phyloP scores from a whole-genome alignment of 208 protist species.

The Leishmania gerbilli region DNA sequence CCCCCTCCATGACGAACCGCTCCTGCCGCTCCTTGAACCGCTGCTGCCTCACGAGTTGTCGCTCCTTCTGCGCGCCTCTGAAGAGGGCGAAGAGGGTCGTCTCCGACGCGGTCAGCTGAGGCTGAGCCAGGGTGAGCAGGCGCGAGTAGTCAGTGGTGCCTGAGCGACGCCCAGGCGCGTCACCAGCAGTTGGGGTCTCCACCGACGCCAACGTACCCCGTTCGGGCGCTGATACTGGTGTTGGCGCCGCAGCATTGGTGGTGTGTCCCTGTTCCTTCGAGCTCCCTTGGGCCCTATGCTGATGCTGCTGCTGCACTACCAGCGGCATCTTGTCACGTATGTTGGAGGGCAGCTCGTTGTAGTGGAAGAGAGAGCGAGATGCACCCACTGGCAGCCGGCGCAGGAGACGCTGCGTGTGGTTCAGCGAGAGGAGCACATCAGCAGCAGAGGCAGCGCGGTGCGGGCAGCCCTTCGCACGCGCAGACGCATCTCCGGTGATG shows the following conservation, averaged over 20 bases:
- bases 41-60: constrained; percentile 1
- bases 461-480: neutral
- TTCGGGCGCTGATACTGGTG: neutral
- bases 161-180: neutral
- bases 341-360: constrained; percentile 51
- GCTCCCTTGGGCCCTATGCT: neutral
- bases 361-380: constrained; percentile 25
- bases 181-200: neutral
- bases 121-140: constrained; percentile 13
- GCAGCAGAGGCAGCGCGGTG: neutral
- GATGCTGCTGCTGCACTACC: neutral
- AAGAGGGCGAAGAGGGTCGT: constrained; percentile 6
- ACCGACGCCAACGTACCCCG: neutral
- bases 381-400: constrained; percentile 45
- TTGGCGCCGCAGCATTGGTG: neutral
- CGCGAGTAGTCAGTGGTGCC: neutral
- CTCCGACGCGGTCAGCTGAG: constrained; percentile 11
- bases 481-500: neutral
- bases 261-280: neutral
- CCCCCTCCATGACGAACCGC: neutral
- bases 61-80: constrained; percentile 16
- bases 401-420: constrained; percentile 46
- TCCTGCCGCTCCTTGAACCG: neutral
- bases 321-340: constrained; percentile 31
- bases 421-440: constrained; percentile 3